Conservation (phyloP, 768 basidiomycete species). For the Tylopilus rubrobrunneus region DNA sequence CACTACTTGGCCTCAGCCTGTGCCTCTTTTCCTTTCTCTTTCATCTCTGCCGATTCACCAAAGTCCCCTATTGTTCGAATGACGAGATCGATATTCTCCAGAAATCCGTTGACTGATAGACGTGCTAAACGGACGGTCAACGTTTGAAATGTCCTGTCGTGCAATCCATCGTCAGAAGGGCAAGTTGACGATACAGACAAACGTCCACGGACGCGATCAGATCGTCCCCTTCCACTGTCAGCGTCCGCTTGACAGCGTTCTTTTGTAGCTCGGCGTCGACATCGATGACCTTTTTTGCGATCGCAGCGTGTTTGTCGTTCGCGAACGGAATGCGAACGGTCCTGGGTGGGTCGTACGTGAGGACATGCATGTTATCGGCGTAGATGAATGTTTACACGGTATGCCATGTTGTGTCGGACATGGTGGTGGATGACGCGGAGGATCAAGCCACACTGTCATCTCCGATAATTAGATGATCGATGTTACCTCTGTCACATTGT, state of each 20-base stretch:
- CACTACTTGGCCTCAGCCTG: conserved; percentile 4
- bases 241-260: conserved; percentile 69
- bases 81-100: conserved; percentile 87
- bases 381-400: conserved; percentile 41
- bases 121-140: conserved; percentile 84
- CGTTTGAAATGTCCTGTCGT: conserved; percentile 62
- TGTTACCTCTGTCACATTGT: background rate
- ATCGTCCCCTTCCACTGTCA: conserved; percentile 61
- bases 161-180: background rate
- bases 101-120: conserved; percentile 77
- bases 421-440: conserved; percentile 3
- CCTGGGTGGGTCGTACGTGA: conserved; percentile 32
- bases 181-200: background rate
- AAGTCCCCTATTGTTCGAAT: conserved; percentile 80
- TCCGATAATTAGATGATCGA: background rate
- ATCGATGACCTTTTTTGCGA: conserved; percentile 80
- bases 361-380: background rate
- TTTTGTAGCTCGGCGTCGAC: conserved; percentile 86
- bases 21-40: background rate
- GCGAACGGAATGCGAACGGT: conserved; percentile 77
- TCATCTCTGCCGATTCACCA: conserved; percentile 55
- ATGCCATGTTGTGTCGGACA: conserved; percentile 44
- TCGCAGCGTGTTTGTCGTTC: conserved; percentile 66
- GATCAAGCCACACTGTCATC: background rate
- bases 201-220: conserved; percentile 66